phyloP scores from a whole-genome alignment of 225 moss, liverwort and hornwort genomes.

The Sphagnum contortum region DNA sequence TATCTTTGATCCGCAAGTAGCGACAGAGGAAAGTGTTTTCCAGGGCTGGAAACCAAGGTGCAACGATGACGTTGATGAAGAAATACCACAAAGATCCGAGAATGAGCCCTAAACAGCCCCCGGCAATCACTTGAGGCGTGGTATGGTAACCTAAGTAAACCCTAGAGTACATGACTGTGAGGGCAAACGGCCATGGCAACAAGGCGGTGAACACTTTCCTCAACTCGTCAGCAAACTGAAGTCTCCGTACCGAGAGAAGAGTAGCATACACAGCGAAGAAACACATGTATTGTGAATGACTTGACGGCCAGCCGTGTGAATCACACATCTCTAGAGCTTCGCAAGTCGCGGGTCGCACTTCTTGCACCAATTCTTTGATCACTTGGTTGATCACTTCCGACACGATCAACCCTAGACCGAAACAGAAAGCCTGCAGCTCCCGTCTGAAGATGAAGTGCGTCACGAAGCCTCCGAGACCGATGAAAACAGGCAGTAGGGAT shows the following conservation, averaged over 20 bases:
- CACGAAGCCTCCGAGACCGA: conserved; percentile 76
- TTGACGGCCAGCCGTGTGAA: conserved; percentile 94
- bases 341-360: conserved; percentile 84
- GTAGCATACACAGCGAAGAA: conserved; percentile 79
- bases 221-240: conserved; percentile 55
- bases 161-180: conserved; percentile 77
- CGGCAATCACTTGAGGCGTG: conserved; percentile 67
- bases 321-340: conserved; percentile 93
- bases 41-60: conserved; percentile 54
- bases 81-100: conserved; percentile 64
- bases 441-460: conserved; percentile 90
- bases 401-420: conserved; percentile 64
- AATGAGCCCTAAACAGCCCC: conserved; percentile 49
- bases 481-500: conserved; percentile 69
- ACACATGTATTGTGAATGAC: conserved; percentile 92
- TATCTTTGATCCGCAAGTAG: conserved; percentile 84
- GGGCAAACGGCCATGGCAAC: conserved; percentile 86
- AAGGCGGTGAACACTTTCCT: conserved; percentile 58
- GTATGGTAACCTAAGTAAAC: conserved; percentile 93
- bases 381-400: conserved; percentile 75
- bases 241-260: conserved; percentile 45
- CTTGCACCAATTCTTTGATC: conserved; percentile 68
- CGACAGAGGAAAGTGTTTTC: conserved; percentile 57
- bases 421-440: conserved; percentile 87
- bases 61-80: conserved; percentile 38